Evolutionary conservation across 352 stramenopile genomes (phyloP).

Genomic region (Blastocystis sp.): DNA sequence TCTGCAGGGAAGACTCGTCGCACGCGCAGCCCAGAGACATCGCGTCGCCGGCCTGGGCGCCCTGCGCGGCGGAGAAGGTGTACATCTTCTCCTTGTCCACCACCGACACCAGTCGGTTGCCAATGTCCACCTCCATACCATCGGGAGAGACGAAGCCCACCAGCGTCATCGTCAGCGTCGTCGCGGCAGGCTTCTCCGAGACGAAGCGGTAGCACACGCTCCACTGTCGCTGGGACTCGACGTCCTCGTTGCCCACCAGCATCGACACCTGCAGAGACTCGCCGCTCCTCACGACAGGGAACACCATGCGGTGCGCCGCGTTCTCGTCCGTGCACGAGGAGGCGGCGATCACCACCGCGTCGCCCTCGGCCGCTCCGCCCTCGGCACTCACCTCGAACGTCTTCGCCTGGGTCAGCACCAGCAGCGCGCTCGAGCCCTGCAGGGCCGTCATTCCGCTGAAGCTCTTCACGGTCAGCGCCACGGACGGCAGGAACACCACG

Average conservation of each 20-base stretch:
- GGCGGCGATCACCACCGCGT: conserved; percentile 3
- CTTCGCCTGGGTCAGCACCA: conserved; percentile 34
- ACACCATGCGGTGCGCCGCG: conserved; percentile 14
- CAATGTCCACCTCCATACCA: neutral
- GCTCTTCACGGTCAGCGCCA: conserved; percentile 14
- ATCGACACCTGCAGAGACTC: neutral
- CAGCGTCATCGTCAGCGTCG: neutral
- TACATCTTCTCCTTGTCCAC: conserved; percentile 41
- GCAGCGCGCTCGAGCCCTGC: neutral
- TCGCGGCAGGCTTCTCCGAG: neutral
- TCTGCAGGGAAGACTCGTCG: neutral
- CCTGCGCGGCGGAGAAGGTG: neutral
- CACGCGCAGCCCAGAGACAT: conserved; percentile 36
- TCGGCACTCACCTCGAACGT: neutral
- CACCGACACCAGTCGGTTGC: conserved; percentile 18
- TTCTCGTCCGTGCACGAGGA: conserved; percentile 17
- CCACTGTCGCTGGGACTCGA: neutral
- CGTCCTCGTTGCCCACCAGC: neutral
- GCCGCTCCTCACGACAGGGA: conserved; percentile 18
- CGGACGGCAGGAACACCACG: neutral
- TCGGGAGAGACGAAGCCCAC: conserved; percentile 4
- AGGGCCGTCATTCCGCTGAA: neutral
- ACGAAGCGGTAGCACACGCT: conserved; percentile 39
- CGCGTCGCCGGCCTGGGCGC: neutral
- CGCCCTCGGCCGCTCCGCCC: neutral